phyloP scores from a whole-genome alignment of 2,329 filamentous ascomycete species.

The Aureobasidium sp. region DNA sequence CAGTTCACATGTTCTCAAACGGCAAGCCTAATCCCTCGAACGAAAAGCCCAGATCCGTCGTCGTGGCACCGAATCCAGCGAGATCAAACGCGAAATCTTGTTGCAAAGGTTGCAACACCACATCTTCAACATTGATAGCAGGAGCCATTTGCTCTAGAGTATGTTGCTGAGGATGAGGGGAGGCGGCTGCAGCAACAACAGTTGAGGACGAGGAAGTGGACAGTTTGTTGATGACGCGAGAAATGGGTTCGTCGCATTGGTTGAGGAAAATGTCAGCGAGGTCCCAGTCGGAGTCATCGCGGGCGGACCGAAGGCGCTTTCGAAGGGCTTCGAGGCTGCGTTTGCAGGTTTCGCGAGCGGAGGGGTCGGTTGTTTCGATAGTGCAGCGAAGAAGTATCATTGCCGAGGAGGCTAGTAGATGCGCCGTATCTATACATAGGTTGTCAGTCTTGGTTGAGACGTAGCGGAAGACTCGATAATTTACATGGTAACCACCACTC shows the following conservation, averaged over 20 bases:
- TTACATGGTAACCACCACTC: slow-evolving; percentile 8
- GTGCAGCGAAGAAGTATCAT: slow-evolving; percentile 10
- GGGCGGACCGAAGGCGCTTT: slow-evolving; percentile 1
- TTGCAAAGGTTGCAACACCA: background rate
- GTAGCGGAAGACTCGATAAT: background rate
- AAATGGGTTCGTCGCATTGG: slow-evolving; percentile 9
- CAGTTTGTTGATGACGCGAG: background rate
- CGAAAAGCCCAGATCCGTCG: background rate
- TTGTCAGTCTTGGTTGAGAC: background rate
- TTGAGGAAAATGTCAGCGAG: slow-evolving; percentile 10
- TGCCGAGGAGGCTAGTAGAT: background rate
- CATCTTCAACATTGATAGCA: background rate
- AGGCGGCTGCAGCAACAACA: background rate
- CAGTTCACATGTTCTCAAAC: slow-evolving; percentile 1
- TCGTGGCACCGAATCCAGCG: background rate
- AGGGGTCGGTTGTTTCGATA: background rate
- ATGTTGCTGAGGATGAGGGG: background rate
- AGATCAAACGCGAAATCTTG: background rate
- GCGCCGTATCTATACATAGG: background rate
- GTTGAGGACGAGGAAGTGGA: background rate
- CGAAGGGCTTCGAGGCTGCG: background rate
- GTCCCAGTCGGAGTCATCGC: slow-evolving; percentile 1
- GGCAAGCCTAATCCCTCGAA: background rate
- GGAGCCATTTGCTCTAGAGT: background rate
- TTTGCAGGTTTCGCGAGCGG: background rate